Base-by-base conservation (phyloP, 2,329 filamentous ascomycete genomes). In the Hawksworthiomyces lignivorus region DNA sequence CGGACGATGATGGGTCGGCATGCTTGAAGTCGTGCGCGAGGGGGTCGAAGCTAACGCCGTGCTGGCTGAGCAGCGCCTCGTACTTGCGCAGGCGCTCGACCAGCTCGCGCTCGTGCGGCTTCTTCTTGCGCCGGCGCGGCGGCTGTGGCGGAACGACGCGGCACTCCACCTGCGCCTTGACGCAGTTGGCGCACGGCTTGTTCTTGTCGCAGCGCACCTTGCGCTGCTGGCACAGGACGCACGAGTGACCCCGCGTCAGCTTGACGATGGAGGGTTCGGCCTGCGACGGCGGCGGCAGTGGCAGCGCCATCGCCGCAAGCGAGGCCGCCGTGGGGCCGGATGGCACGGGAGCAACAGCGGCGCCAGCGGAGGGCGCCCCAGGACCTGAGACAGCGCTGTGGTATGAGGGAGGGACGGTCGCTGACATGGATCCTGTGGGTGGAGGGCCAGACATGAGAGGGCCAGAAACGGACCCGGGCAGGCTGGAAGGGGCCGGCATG, bases 131-230 rank as follows among this genome's bases (percentile, higher is more conserved):
- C 10, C 76, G 59, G 55, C 79, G 62, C 54, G 77, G 67, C 56
- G 79, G 65, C 55, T 77, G 60, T 51, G 77, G 64, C 53, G 76
- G 64, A 49, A 74, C 61, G 7, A 80, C 73, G 28, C 70, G 68
- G 56, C 80, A 87, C 50, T 84, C 73, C 24, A 72, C 72, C 18
- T 69, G 63, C 39, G 75, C 71, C 59, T 75, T 81, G 56, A 77
- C 65, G 55, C 83, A 87, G 60, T 82, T 82, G 52, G 73, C 68
- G 55, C 84, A 87, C 14, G 83, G 83, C 59, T 80, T 80, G 51
- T 72, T 76, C 60, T 82, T 82, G 59, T 87, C 79, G 60, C 84
- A 87, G 46, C 80, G 80, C 31, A 87, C 73, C 58, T 87, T 87
- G 47, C 82, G 77, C 57, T 84, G 82, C 56, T 88, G 83, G 55